Base-by-base conservation (phyloP, 2,329 filamentous ascomycete species). In the Colletotrichum melonis region DNA sequence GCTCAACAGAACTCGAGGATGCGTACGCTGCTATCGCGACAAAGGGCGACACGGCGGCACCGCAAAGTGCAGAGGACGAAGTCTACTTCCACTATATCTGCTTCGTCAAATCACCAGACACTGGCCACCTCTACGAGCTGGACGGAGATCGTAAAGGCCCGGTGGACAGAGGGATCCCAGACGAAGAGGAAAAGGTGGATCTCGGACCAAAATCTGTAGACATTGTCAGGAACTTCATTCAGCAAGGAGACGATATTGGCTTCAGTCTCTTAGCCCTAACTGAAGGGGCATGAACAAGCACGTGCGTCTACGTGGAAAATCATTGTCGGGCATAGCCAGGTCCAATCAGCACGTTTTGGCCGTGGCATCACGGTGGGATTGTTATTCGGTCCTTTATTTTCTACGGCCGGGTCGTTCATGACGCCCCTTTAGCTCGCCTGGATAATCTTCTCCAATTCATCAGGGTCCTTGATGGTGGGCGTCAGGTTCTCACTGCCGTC, bases 31-130 rank as follows among this genome's bases (percentile, higher is more conserved):
- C 85, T 71, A 91, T 92, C 19, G 92, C 92, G 12, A 83, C 84
- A 7, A 82, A 86, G 69, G 92, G 92, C 2, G 90, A 92, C 78
- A 92, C 91, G 0, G 82, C 82, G 49, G 90, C 91, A 4, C 93
- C 92, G 3, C 80, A 85, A 56, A 77, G 76, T 24, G 89, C 92
- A 12, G 88, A 92, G 49, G 90, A 89, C 63, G 86, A 88, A 65
- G 87, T 94, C 4, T 91, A 94, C 78, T 85, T 93, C 76, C 92
- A 94, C 79, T 94, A 93, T 78, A 91, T 94, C 52, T 93, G 91
- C 76, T 94, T 94, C 78, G 90, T 93, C 30, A 92, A 91, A 81
- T 81, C 80, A 2, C 63, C 74, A 8, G 86, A 88, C 77, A 87
- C 89, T 63, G 84, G 85, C 42, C 81, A 79, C 24, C 74, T 94